phyloP scores from a whole-genome alignment of 75 land plant genomes.

The Pinus albicaulis region DNA sequence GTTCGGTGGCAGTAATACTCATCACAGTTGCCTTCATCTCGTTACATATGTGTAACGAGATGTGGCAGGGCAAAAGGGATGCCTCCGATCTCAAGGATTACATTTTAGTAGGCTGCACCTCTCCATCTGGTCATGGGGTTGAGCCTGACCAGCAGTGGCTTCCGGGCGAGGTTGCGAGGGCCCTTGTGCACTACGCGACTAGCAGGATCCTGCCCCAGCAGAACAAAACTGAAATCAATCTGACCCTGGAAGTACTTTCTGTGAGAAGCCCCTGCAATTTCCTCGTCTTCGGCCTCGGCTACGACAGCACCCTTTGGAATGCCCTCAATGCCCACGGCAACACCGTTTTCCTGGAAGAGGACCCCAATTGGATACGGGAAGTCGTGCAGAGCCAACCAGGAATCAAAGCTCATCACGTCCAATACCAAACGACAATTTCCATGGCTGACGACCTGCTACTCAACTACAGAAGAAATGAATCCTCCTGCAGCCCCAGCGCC shows the following conservation, averaged over 20 bases:
- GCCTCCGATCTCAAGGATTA: neutral
- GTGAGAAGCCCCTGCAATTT: constrained; percentile 65
- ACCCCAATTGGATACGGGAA: constrained; percentile 46
- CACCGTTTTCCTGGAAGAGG: constrained; percentile 84
- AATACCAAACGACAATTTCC: constrained; percentile 41
- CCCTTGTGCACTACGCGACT: constrained; percentile 73
- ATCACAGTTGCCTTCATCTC: neutral
- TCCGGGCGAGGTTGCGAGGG: neutral
- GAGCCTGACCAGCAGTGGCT: neutral
- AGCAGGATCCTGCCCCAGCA: constrained; percentile 65
- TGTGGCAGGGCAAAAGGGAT: neutral
- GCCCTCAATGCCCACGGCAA: constrained; percentile 60
- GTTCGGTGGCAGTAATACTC: neutral
- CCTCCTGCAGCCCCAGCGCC: constrained; percentile 16
- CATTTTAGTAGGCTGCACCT: neutral
- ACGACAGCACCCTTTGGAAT: constrained; percentile 74
- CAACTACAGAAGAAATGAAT: constrained; percentile 37
- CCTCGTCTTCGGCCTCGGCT: constrained; percentile 87
- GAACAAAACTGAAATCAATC: constrained; percentile 47
- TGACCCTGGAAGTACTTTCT: constrained; percentile 49
- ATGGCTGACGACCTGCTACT: constrained; percentile 49
- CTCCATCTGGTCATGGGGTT: too few species aligned
- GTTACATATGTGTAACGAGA: too few species aligned
- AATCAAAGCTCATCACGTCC: constrained; percentile 27
- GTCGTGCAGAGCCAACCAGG: constrained; percentile 29